These are phyloP conservation scores for Spongiforma sp. DNA, from an alignment of 1,284 basidiomycete genomes.

Conservation along the genomic window DNA sequence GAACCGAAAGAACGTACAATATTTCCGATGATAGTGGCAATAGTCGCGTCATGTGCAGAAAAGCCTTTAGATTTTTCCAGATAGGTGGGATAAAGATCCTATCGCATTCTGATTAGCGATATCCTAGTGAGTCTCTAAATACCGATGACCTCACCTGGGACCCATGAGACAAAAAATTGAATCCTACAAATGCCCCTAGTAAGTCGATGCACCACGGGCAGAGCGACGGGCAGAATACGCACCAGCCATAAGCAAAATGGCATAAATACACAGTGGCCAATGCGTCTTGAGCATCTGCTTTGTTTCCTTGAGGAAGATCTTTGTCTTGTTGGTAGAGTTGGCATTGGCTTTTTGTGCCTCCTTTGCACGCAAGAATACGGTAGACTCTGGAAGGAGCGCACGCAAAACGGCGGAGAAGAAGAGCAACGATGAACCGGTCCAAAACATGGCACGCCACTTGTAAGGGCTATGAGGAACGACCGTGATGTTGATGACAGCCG, in stretches of 20 bases:
- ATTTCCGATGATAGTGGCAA: conserved; percentile 92
- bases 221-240: conserved; percentile 31
- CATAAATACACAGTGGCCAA: conserved; percentile 89
- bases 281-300: conserved; percentile 82
- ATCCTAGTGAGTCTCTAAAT: conserved; percentile 61
- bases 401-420: conserved; percentile 76
- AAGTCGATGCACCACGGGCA: not conserved
- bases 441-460: conserved; percentile 72
- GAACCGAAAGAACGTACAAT: conserved; percentile 62
- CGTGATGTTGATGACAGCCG: conserved; percentile 78
- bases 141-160: conserved; percentile 56
- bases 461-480: conserved; percentile 60
- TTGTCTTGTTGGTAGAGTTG: conserved; percentile 60
- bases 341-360: conserved; percentile 48
- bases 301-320: conserved; percentile 75
- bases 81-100: conserved; percentile 85
- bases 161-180: conserved; percentile 94
- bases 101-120: conserved; percentile 14
- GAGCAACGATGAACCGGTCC: conserved; percentile 76
- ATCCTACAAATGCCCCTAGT: conserved; percentile 51
- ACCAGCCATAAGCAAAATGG: conserved; percentile 81
- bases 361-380: conserved; percentile 73
- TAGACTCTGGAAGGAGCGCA: conserved; percentile 79
- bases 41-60: conserved; percentile 64
- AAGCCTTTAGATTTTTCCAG: conserved; percentile 68